A percentile compares a stretch with the other conserved stretches of the same genome.
These are phyloP conservation scores for Cystofilobasidium ferigula DNA, from an alignment of 768 basidiomycete species.

Conservation along the genomic window DNA sequence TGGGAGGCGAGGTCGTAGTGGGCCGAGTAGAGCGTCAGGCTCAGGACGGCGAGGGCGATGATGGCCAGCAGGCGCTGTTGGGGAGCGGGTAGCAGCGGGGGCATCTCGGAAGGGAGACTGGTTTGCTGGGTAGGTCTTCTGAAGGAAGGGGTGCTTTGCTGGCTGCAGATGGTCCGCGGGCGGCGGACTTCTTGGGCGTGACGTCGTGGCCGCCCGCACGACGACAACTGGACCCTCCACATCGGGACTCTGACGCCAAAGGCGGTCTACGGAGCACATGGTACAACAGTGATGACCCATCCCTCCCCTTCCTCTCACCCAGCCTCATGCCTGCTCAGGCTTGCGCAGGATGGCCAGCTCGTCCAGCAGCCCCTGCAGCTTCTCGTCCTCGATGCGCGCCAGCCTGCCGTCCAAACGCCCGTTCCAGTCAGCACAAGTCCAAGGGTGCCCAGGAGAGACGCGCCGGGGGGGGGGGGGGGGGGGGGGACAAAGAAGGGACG, in stretches of 20 bases:
- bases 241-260: no score
- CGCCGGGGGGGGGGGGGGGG: no score
- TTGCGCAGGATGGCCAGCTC: slow-evolving; percentile 75
- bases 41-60: neutral
- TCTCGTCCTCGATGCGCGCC: slow-evolving; percentile 77
- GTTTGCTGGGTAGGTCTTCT: no score
- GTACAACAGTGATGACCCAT: neutral
- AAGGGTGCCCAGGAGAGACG: no score
- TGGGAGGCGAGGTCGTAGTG: neutral
- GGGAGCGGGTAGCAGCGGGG: neutral
- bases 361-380: slow-evolving; percentile 65
- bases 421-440: neutral
- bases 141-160: no score
- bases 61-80: neutral
- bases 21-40: slow-evolving; percentile 9
- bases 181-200: neutral
- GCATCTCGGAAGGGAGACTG: neutral
- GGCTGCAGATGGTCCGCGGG: neutral
- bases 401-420: slow-evolving; percentile 47
- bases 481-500: no score
- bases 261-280: no score
- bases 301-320: neutral
- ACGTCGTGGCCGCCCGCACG: neutral
- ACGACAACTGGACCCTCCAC: no score
- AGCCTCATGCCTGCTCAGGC: neutral